Conservation (phyloP, 2,329 filamentous ascomycete genomes). For the Penicillium sp. region DNA sequence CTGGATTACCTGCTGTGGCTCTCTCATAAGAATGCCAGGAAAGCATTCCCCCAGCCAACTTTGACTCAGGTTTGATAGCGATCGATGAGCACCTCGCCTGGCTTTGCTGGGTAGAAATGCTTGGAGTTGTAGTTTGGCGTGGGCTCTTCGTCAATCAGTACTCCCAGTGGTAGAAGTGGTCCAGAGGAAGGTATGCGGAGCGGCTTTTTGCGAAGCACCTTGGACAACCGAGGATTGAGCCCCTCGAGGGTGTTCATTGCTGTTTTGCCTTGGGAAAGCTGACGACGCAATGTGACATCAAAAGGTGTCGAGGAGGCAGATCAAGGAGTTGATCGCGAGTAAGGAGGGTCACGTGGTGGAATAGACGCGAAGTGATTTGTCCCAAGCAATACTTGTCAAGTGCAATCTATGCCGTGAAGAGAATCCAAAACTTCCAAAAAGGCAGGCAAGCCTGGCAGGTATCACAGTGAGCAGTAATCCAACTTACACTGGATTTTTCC, state of each 20-base stretch:
- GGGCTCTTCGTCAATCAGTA: slow-evolving; percentile 33
- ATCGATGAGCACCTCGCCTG: slow-evolving; percentile 31
- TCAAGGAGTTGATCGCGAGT: neutral
- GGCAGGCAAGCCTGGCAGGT: too few species aligned
- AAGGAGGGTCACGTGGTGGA: too few species aligned
- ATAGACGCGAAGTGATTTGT: too few species aligned
- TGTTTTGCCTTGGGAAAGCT: slow-evolving; percentile 14
- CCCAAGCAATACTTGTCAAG: too few species aligned
- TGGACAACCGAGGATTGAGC: slow-evolving; percentile 18
- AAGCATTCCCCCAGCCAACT: slow-evolving; percentile 38
- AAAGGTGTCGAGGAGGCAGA: slow-evolving; percentile 14
- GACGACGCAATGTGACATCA: slow-evolving; percentile 16
- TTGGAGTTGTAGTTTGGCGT: slow-evolving; percentile 32
- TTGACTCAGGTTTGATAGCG: slow-evolving; percentile 31
- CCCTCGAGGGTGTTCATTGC: slow-evolving; percentile 25
- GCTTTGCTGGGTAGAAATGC: slow-evolving; percentile 32
- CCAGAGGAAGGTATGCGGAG: slow-evolving; percentile 27
- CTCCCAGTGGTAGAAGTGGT: slow-evolving; percentile 23
- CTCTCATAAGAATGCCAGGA: slow-evolving; percentile 31
- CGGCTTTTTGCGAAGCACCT: slow-evolving; percentile 28
- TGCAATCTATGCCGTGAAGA: too few species aligned
- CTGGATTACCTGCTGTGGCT: slow-evolving; percentile 32
- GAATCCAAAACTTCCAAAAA: too few species aligned
- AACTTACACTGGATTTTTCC: too few species aligned
- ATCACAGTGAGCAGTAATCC: too few species aligned